Evolutionary conservation across 371 early-diverging fungal species (phyloP).

Genomic region (Mucor mucedo): DNA sequence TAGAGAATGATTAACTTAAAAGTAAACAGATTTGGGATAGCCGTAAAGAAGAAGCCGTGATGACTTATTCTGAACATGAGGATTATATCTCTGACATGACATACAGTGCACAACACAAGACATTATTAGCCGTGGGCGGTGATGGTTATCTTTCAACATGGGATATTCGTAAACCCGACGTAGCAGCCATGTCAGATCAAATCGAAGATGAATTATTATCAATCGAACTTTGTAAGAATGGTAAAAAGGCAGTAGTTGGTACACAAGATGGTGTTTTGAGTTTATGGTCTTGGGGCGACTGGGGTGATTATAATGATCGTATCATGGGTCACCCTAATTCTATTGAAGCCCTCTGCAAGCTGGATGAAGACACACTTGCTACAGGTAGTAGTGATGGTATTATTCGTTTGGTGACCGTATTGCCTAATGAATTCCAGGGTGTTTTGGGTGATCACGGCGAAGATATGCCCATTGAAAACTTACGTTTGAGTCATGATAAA

Average conservation of each 20-base stretch:
- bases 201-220: conserved; percentile 94
- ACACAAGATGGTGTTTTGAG: conserved; percentile 88
- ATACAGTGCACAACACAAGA: conserved; percentile 42
- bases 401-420: conserved; percentile 75
- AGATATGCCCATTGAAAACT: conserved; percentile 84
- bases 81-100: conserved; percentile 90
- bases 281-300: conserved; percentile 78
- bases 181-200: conserved; percentile 82
- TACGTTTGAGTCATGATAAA: conserved; percentile 68
- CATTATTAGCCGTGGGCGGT: conserved; percentile 59
- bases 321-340: conserved; percentile 92
- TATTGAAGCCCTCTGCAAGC: conserved; percentile 80
- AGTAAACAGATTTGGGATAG: conserved; percentile 81
- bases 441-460: conserved; percentile 86
- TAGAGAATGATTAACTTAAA: not conserved
- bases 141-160: conserved; percentile 91
- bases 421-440: conserved; percentile 88
- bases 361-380: conserved; percentile 81
- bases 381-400: conserved; percentile 94
- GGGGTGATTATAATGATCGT: conserved; percentile 91
- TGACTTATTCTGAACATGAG: conserved; percentile 78
- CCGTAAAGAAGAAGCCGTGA: conserved; percentile 68
- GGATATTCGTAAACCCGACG: conserved; percentile 84
- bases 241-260: conserved; percentile 84
- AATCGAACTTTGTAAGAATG: conserved; percentile 74